Evolutionary conservation across 164 flowering plant genomes (phyloP).

Genomic region (Berberis vulgaris): DNA sequence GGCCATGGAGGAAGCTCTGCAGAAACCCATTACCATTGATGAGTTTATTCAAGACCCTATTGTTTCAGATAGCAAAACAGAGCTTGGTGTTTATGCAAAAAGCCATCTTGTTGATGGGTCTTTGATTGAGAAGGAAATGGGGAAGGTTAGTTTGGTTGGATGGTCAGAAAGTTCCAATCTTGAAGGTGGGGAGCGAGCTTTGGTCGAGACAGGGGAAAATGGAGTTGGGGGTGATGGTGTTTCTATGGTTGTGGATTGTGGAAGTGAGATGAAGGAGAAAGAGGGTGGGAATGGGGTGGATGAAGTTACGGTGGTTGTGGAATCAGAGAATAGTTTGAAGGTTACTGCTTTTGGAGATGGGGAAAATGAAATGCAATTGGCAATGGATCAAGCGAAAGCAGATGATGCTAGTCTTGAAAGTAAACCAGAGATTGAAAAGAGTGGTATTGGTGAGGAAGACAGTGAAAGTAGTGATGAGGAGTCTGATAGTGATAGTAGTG

Average conservation of each 20-base stretch:
- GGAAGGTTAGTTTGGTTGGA: conserved; percentile 45
- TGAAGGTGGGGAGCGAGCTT: too few species aligned
- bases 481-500: conserved; percentile 15
- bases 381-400: too few species aligned
- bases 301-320: not conserved
- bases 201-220: not conserved
- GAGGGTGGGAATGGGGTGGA: not conserved
- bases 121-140: conserved; percentile 33
- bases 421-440: too few species aligned
- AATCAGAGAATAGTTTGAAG: not conserved
- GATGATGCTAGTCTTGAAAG: too few species aligned
- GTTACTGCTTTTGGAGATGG: not conserved
- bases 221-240: not conserved
- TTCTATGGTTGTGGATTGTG: not conserved
- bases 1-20: too few species aligned
- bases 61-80: too few species aligned
- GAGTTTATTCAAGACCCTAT: too few species aligned
- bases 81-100: too few species aligned
- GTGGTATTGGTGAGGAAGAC: conserved; percentile 1
- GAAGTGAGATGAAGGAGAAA: not conserved
- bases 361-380: not conserved
- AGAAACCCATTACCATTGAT: too few species aligned
- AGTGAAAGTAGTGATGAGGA: conserved; percentile 15
- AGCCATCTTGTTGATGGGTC: too few species aligned
- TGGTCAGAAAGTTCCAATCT: conserved; percentile 6